phyloP scores from a whole-genome alignment of 805 yeast species.

The Candida morakotiae region DNA sequence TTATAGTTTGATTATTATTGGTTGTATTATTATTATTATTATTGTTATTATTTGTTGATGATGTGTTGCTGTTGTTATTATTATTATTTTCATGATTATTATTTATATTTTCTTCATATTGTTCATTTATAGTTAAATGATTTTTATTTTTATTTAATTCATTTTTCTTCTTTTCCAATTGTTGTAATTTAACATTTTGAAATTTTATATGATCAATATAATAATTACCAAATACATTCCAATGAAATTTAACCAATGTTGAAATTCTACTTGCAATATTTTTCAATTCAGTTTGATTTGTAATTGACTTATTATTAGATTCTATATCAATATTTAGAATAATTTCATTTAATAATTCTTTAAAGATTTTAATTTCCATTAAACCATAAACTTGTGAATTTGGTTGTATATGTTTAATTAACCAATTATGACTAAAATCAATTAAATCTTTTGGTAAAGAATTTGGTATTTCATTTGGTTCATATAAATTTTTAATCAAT shows the following conservation, averaged over 20 bases:
- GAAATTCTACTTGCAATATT: slow-evolving; percentile 57
- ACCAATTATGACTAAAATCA: slow-evolving; percentile 72
- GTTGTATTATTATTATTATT: background rate
- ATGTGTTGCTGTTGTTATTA: background rate
- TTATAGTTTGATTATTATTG: background rate
- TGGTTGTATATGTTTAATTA: slow-evolving; percentile 83
- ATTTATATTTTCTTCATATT: background rate
- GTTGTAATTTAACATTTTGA: slow-evolving; percentile 6
- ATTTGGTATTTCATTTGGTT: slow-evolving; percentile 9
- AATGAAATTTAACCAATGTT: slow-evolving; percentile 70
- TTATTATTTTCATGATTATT: background rate
- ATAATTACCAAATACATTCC: slow-evolving; percentile 76
- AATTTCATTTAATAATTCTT: slow-evolving; percentile 33
- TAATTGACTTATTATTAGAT: background rate
- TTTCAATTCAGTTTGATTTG: slow-evolving; percentile 42
- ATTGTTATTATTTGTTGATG: background rate
- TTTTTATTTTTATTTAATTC: background rate
- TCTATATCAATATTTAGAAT: slow-evolving; percentile 8
- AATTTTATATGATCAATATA: slow-evolving; percentile 40
- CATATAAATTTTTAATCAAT: slow-evolving; percentile 41
- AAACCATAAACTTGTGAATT: slow-evolving; percentile 69
- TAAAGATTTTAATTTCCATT: slow-evolving; percentile 64
- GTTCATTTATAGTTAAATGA: background rate
- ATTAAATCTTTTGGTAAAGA: slow-evolving; percentile 36
- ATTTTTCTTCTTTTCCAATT: background rate